Conservation (phyloP, 768 basidiomycete species). For the Tulasnella sp. region DNA sequence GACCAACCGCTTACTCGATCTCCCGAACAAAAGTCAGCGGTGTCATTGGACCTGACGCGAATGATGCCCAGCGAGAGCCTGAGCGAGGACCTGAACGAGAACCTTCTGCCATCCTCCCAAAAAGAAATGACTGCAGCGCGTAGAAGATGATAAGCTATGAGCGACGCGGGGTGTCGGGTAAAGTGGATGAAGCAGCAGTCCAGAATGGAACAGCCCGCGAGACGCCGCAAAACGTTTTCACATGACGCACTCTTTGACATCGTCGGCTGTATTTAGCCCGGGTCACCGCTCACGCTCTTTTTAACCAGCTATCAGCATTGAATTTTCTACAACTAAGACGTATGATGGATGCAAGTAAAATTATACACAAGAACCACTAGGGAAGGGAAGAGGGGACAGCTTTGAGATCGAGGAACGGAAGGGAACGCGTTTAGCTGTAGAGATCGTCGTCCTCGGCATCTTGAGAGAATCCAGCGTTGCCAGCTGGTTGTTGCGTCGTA, state of each 20-base stretch:
- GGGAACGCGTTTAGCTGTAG: constrained; percentile 53
- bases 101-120: background rate
- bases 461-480: constrained; percentile 71
- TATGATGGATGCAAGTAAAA: background rate
- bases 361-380: background rate
- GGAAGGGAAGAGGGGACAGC: background rate
- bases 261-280: background rate
- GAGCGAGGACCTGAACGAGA: background rate
- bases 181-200: background rate
- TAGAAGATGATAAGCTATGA: background rate
- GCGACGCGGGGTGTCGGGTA: background rate
- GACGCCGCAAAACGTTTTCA: background rate
- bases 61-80: constrained; percentile 2
- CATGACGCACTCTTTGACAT: background rate
- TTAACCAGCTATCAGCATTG: background rate
- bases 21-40: constrained; percentile 9
- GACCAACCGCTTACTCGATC: constrained; percentile 17
- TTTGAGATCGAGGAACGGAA: background rate
- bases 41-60: constrained; percentile 15
- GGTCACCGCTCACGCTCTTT: background rate
- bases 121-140: background rate
- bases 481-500: constrained; percentile 36
- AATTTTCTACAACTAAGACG: constrained; percentile 6
- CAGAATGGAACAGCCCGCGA: background rate
- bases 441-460: constrained; percentile 85